These are phyloP conservation scores for Tagetes erecta DNA, from an alignment of 129 eudicot species.

Conservation along the genomic window DNA sequence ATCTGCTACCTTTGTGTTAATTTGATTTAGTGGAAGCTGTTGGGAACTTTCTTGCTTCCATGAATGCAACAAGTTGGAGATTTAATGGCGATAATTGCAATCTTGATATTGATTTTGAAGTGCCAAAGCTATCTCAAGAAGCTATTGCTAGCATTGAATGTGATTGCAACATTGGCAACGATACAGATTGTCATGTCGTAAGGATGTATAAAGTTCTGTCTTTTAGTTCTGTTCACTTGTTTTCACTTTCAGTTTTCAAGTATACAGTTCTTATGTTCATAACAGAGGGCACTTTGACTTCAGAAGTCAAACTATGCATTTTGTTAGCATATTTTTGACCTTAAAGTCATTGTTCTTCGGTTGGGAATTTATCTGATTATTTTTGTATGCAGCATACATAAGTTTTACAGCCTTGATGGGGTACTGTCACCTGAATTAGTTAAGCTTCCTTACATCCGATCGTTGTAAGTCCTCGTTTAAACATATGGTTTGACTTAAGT, in stretches of 20 bases:
- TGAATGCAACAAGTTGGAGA: constrained; percentile 81
- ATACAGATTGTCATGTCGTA: constrained; percentile 63
- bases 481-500: not conserved
- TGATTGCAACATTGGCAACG: constrained; percentile 56
- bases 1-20: not conserved
- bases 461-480: constrained; percentile 52
- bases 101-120: constrained; percentile 50
- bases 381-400: constrained; percentile 55
- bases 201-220: constrained; percentile 55
- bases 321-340: constrained; percentile 18
- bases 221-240: constrained; percentile 17
- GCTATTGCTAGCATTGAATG: constrained; percentile 58
- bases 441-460: constrained; percentile 65
- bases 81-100: constrained; percentile 57
- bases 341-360: constrained; percentile 12
- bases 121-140: constrained; percentile 38
- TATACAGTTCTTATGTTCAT: not conserved
- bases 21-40: constrained; percentile 57
- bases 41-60: constrained; percentile 47
- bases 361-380: constrained; percentile 12
- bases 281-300: constrained; percentile 19
- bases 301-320: constrained; percentile 16
- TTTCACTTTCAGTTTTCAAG: not conserved
- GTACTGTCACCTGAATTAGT: constrained; percentile 67
- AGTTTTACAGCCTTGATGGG: constrained; percentile 76